phyloP scores from a whole-genome alignment of 2,329 filamentous ascomycete genomes.

The Zalaria sp. region DNA sequence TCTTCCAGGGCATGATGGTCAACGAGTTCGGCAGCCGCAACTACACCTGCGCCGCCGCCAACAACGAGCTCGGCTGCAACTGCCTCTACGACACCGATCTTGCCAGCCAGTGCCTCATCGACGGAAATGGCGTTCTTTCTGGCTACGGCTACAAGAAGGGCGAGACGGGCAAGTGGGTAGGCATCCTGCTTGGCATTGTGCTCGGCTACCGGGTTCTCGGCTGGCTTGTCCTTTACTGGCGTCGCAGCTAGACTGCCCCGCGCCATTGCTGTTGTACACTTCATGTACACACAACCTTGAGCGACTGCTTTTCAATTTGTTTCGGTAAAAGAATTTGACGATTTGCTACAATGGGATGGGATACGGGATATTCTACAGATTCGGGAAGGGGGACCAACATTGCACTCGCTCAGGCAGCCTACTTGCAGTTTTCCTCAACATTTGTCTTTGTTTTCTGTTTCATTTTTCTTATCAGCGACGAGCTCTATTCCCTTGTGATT shows the following conservation, averaged over 20 bases:
- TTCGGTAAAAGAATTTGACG: neutral
- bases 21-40: conserved; percentile 60
- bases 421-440: neutral
- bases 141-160: conserved; percentile 56
- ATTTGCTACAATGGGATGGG: neutral
- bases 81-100: conserved; percentile 60
- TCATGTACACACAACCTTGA: neutral
- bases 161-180: conserved; percentile 53
- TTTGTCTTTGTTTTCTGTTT: neutral
- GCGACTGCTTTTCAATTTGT: neutral
- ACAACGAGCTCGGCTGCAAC: conserved; percentile 33
- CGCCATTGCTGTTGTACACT: neutral
- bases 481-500: neutral
- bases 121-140: conserved; percentile 54
- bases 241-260: conserved; percentile 12
- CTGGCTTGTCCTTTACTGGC: conserved; percentile 43
- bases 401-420: neutral
- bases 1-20: conserved; percentile 88
- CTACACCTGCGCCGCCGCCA: conserved; percentile 42
- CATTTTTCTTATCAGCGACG: neutral
- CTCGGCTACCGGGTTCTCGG: conserved; percentile 56
- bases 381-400: neutral
- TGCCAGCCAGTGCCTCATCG: conserved; percentile 51
- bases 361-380: neutral
- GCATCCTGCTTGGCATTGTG: conserved; percentile 66